Conservation (phyloP, 441 rosid genomes). For the Hypseocharis bilobata region DNA sequence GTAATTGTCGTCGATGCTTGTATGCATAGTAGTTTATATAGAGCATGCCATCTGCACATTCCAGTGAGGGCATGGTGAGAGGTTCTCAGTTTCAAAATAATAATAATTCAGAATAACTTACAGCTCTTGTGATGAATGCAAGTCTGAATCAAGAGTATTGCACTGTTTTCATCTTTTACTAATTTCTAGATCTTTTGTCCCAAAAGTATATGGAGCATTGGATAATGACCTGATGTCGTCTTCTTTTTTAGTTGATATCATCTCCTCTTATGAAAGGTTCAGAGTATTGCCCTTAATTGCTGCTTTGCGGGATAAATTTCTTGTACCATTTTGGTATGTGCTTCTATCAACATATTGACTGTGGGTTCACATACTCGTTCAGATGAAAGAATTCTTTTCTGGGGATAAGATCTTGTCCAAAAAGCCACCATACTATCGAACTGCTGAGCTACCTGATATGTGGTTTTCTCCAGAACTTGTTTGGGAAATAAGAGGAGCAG, state of each 20-base stretch:
- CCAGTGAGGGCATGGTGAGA: not conserved
- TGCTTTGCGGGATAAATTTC: not conserved
- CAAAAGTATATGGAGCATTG: not conserved
- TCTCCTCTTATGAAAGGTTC: not conserved
- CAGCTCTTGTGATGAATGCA: too few species aligned
- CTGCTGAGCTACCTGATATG: slow-evolving; percentile 63
- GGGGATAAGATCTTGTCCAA: slow-evolving; percentile 53
- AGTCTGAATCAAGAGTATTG: too few species aligned
- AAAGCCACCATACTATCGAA: slow-evolving; percentile 64
- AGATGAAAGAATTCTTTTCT: slow-evolving; percentile 71
- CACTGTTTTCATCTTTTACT: too few species aligned
- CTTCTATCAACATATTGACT: not conserved
- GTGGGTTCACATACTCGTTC: slow-evolving; percentile 9
- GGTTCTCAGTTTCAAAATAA: too few species aligned
- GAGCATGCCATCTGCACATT: slow-evolving; percentile 1
- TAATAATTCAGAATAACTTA: too few species aligned
- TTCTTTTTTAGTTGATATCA: too few species aligned
- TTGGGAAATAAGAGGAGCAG: slow-evolving; percentile 82
- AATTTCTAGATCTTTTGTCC: not conserved
- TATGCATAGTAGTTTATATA: not conserved
- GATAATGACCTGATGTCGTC: not conserved
- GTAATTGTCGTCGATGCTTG: slow-evolving; percentile 23
- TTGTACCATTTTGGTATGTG: not conserved
- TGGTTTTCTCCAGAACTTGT: slow-evolving; percentile 69
- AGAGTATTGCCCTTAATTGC: not conserved